Evolutionary conservation across 2,329 filamentous ascomycete species (phyloP).

Genomic region (Penicillium fuscoglaucum): DNA sequence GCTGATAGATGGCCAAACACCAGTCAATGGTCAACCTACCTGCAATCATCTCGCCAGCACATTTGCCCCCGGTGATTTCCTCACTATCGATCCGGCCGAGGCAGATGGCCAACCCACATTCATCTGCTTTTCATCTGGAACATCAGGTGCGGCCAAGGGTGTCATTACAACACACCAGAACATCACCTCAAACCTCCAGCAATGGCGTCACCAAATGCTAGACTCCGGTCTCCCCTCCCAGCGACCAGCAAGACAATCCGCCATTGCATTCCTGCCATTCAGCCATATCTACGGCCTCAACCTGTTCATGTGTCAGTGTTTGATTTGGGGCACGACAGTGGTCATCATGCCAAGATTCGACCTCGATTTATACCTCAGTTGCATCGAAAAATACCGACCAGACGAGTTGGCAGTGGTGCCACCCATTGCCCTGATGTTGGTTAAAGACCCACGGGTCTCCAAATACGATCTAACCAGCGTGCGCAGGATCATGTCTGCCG

Average conservation of each 20-base stretch:
- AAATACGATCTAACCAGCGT: conserved; percentile 23
- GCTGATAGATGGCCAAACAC: conserved; percentile 14
- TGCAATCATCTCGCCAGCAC: conserved; percentile 21
- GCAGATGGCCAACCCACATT: conserved; percentile 17
- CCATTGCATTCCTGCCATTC: conserved; percentile 24
- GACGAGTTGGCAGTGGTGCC: conserved; percentile 22
- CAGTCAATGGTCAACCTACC: conserved; percentile 14
- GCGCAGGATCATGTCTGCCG: conserved; percentile 21
- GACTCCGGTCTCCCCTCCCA: conserved; percentile 12
- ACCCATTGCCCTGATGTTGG: conserved; percentile 22
- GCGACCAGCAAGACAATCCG: conserved; percentile 11
- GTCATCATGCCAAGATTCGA: conserved; percentile 21
- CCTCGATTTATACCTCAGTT: conserved; percentile 18
- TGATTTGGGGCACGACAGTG: conserved; percentile 19
- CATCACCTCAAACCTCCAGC: conserved; percentile 22
- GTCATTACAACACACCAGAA: conserved; percentile 26
- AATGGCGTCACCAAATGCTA: conserved; percentile 18
- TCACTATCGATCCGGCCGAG: conserved; percentile 9
- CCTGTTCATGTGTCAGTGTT: conserved; percentile 20
- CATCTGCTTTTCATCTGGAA: conserved; percentile 27
- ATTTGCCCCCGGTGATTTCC: conserved; percentile 12
- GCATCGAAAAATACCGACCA: conserved; percentile 21
- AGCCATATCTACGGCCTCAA: conserved; percentile 26
- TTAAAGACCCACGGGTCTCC: conserved; percentile 20
- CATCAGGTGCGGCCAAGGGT: conserved; percentile 24